Conservation (phyloP, 306 rosid species). For the Sesbania bispinosa region DNA sequence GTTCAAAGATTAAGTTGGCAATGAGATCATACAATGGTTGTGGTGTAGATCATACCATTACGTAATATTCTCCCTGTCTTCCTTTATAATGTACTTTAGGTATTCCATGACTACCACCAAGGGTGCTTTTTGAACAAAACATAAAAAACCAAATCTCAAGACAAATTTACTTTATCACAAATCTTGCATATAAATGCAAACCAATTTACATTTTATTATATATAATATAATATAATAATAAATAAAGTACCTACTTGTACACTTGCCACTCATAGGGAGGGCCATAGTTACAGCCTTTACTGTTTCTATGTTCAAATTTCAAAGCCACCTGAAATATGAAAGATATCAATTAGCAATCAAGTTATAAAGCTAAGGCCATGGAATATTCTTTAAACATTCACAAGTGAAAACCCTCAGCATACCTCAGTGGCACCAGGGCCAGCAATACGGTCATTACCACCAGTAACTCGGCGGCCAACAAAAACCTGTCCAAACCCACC, state of each 20-base stretch:
- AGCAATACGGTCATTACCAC: conserved; percentile 66
- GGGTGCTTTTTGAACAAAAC: conserved; percentile 56
- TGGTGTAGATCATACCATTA: conserved; percentile 62
- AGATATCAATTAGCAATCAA: conserved; percentile 15
- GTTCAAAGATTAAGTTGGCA: neutral
- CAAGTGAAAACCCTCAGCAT: neutral
- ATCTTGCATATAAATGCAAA: neutral
- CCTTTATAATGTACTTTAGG: conserved; percentile 92
- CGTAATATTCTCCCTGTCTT: conserved; percentile 81
- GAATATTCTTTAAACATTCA: neutral
- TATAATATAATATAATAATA: neutral
- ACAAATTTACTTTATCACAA: neutral
- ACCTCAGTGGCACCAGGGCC: conserved; percentile 85
- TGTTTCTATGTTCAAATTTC: conserved; percentile 92
- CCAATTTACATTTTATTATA: neutral
- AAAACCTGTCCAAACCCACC: conserved; percentile 98
- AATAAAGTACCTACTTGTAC: conserved; percentile 62
- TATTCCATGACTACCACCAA: conserved; percentile 97
- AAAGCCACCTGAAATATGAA: conserved; percentile 76
- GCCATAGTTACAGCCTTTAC: conserved; percentile 93
- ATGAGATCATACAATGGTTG: neutral
- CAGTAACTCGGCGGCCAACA: conserved; percentile 75
- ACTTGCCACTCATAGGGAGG: conserved; percentile 99
- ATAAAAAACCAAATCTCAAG: neutral
- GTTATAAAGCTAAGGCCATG: conserved; percentile 3